phyloP scores from a whole-genome alignment of 2,329 filamentous ascomycete genomes.

The Ophiocordyceps robertsii region DNA sequence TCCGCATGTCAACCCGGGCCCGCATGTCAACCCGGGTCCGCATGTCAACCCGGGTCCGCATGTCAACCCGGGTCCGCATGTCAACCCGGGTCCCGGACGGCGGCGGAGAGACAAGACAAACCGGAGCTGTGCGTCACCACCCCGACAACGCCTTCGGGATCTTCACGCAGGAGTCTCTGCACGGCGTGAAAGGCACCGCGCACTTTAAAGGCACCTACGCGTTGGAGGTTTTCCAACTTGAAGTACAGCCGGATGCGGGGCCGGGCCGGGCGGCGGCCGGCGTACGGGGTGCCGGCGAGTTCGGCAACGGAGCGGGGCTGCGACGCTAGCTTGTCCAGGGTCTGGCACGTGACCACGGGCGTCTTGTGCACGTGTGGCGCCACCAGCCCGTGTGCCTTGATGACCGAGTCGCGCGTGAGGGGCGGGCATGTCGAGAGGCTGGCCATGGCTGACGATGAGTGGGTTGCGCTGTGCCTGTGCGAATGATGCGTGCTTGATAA shows the following conservation, averaged over 20 bases:
- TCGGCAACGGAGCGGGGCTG: constrained; percentile 44
- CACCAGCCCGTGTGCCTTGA: constrained; percentile 60
- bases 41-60: too few species aligned
- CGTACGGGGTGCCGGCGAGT: constrained; percentile 41
- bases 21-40: too few species aligned
- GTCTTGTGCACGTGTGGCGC: constrained; percentile 67
- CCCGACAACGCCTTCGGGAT: constrained; percentile 42
- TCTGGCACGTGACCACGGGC: constrained; percentile 67
- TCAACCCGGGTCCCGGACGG: too few species aligned
- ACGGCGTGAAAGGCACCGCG: constrained; percentile 84
- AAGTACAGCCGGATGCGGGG: constrained; percentile 70
- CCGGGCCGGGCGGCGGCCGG: constrained; percentile 32
- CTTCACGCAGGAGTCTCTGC: constrained; percentile 49
- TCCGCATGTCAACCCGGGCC: too few species aligned
- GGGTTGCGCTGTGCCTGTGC: background rate
- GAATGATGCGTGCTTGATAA: too few species aligned
- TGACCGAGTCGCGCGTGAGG: constrained; percentile 59
- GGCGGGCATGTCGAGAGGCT: constrained; percentile 36
- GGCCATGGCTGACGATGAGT: background rate
- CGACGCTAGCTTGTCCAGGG: constrained; percentile 62
- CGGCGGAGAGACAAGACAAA: constrained; percentile 24
- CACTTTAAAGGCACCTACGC: constrained; percentile 84
- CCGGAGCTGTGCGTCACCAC: constrained; percentile 87
- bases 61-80: too few species aligned
- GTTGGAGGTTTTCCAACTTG: constrained; percentile 92